Conservation (phyloP, 1,284 basidiomycete species). For the Puccinia novopanici region DNA sequence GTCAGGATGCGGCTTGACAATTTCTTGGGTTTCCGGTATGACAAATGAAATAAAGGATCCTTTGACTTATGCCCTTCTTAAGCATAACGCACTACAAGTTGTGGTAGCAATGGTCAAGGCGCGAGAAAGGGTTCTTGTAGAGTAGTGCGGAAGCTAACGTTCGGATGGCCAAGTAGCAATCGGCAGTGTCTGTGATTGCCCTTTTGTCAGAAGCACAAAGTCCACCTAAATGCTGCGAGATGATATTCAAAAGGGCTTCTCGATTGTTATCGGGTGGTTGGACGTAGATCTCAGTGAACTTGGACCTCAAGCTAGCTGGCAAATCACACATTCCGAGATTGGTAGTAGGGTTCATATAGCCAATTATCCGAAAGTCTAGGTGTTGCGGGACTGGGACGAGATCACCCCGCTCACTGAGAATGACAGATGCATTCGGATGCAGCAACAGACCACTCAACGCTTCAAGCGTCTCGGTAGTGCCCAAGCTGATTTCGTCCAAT, state of each 20-base stretch:
- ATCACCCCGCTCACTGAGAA: conserved; percentile 89
- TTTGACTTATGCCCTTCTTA: no score
- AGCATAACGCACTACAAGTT: no score
- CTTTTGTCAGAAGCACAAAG: conserved; percentile 80
- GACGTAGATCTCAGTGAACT: conserved; percentile 95
- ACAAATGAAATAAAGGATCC: no score
- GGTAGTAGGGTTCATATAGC: conserved; percentile 99
- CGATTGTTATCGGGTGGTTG: conserved; percentile 87
- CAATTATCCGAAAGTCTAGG: conserved; percentile 92
- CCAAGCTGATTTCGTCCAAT: conserved; percentile 94
- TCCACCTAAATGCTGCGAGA: conserved; percentile 85
- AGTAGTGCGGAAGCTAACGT: no score
- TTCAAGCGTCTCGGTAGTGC: conserved; percentile 90
- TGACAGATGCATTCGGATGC: conserved; percentile 81
- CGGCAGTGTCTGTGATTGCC: conserved; percentile 86
- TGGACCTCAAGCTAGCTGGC: conserved; percentile 80
- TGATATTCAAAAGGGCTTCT: conserved; percentile 84
- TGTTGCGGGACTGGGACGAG: conserved; percentile 87
- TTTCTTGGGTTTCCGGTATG: no score
- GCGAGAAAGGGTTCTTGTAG: no score
- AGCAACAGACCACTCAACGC: conserved; percentile 84
- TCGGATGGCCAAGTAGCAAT: conserved; percentile 83
- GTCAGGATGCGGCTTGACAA: no score
- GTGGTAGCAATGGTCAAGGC: no score
- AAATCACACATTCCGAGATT: conserved; percentile 98